These are phyloP conservation scores for Fagus sylvatica DNA, from an alignment of 306 rosid species.

Conservation along the genomic window DNA sequence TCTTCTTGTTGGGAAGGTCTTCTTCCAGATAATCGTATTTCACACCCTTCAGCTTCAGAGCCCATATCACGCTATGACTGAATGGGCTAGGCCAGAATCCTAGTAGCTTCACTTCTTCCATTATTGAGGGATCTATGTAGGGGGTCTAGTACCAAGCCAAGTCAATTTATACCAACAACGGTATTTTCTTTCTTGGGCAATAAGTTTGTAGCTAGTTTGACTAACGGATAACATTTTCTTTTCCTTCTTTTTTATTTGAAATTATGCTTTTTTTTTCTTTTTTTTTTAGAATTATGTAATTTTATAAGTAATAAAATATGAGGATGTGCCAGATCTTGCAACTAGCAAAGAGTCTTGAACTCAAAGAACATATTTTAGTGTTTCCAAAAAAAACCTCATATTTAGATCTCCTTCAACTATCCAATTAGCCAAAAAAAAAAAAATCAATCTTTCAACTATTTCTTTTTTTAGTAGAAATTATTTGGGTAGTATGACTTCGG, in stretches of 20 bases:
- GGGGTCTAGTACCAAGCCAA: background rate
- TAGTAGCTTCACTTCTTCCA: conserved; percentile 53
- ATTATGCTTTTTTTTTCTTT: background rate
- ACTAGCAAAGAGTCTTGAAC: background rate
- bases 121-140: background rate
- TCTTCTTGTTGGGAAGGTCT: conserved; percentile 43
- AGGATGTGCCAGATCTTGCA: background rate
- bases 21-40: conserved; percentile 47
- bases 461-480: too few relatives aligned
- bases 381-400: too few relatives aligned
- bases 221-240: background rate
- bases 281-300: too few relatives aligned
- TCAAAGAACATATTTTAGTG: too few relatives aligned
- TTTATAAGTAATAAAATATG: background rate
- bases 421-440: too few relatives aligned
- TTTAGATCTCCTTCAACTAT: too few relatives aligned
- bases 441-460: too few relatives aligned
- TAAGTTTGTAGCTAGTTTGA: background rate
- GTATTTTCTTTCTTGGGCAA: background rate
- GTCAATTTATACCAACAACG: background rate
- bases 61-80: conserved; percentile 46
- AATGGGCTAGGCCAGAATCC: conserved; percentile 54
- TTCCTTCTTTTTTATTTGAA: background rate
- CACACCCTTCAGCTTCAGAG: conserved; percentile 48
- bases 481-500: too few relatives aligned